Evolutionary conservation across 192 early-diverging fungal genomes (phyloP), one percentile per base, ranked within the genome.

Genomic region (Anaeromyces robustus): DNA sequence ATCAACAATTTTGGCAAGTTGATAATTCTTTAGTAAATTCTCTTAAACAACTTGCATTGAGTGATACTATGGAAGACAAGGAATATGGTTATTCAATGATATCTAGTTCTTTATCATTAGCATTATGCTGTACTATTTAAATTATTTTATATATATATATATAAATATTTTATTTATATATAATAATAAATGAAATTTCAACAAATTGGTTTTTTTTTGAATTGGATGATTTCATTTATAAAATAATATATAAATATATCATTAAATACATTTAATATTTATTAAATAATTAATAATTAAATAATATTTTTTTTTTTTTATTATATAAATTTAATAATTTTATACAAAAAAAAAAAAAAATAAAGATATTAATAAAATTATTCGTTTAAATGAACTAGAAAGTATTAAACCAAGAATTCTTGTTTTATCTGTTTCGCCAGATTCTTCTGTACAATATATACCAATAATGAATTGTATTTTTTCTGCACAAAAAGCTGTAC

Each of bases 381-480:
- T 86, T 39, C 89, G 87, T 77, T 80, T 81, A 18, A 86, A 91
- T 37, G 90, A 91, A 18, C 81, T 87, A 43, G 86, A 85, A 9
- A 86, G 87, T 37, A 82, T 93, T 79, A 88, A 92, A 82, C 89
- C 96, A 29, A 89, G 97, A 30, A 94, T 99, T 68, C 85, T 98
- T 9, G 87, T 95, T 0, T 77, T 98, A 9, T 96, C 96, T 0
- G 94, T 94, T 14, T 96, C 95, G 0, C 92, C 92, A 2, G 98
- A 99, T 82, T 86, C 91, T 2, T 89, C 98, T 12, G 86, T 87
- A 52, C 94, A 98, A 82, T 98, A 99, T 81, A 96, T 99, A 78
- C 88, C 95, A 5, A 91, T 97, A 34, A 99, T 99, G 98, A 99
- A 99, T 85, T 93, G 90, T 80, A 97, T 99, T 41, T 99, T 99